Evolutionary conservation across 2,329 filamentous ascomycete genomes (phyloP).

Genomic region (Trichoderma citrinoviride): DNA sequence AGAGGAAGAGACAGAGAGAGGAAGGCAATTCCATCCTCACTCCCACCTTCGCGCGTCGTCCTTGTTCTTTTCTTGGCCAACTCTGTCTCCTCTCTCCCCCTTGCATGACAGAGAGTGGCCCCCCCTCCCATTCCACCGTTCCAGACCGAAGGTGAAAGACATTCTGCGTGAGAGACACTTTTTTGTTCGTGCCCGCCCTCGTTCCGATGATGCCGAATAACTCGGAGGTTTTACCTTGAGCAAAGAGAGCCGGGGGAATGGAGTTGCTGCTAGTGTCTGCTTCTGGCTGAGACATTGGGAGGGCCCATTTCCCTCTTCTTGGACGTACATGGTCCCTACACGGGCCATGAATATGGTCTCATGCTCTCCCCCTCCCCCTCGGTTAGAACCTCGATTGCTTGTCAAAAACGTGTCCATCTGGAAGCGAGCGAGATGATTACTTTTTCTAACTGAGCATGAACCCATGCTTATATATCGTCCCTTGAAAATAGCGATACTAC

Average conservation of each 20-base stretch:
- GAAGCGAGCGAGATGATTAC: too few species aligned
- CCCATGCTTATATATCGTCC: too few species aligned
- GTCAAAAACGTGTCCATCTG: not conserved
- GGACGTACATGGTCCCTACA: too few species aligned
- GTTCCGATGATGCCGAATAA: conserved; percentile 3
- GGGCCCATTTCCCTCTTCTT: too few species aligned
- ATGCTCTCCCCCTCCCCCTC: not conserved
- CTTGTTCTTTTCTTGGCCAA: not conserved
- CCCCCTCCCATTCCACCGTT: not conserved
- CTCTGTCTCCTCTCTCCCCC: not conserved
- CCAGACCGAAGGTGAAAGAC: not conserved
- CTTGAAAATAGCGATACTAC: not conserved
- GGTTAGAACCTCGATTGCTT: not conserved
- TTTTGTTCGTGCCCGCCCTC: not conserved
- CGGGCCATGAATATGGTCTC: not conserved
- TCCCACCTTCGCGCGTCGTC: not conserved
- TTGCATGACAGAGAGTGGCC: not conserved
- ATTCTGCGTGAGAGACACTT: not conserved
- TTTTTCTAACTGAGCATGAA: too few species aligned
- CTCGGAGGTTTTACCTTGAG: not conserved
- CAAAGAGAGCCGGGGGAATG: conserved; percentile 1
- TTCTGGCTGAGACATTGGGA: not conserved
- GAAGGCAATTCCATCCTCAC: not conserved
- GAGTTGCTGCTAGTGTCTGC: conserved; percentile 5
- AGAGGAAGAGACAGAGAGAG: not conserved